Evolutionary conservation across 2,329 filamentous ascomycete genomes (phyloP), one percentile per base, ranked within the genome.

Genomic region (Paraphoma sp.): DNA sequence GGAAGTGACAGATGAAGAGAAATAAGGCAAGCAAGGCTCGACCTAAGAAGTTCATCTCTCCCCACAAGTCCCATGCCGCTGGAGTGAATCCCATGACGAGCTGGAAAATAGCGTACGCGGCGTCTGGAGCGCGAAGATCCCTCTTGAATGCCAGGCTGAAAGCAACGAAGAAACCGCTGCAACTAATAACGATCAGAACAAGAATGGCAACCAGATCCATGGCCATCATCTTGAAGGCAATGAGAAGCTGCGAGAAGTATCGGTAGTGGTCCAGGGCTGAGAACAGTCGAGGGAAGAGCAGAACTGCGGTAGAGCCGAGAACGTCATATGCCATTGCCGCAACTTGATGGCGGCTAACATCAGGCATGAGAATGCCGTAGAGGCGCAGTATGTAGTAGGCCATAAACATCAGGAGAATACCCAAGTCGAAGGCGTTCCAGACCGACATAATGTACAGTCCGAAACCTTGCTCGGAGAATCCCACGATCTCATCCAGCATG

Each of bases 401-500:
- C 68, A 96, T 87, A 66, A 97, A 87, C 58, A 97, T 81, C 23
- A 96, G 79, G 50, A 97, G 80, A 51, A 97, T 97, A 8, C 93
- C 93, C 38, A 97, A 81, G 72, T 97, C 94, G 75, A 97, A 97
- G 38, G 93, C 87, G 75, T 97, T 97, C 94, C 94, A 97, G 75
- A 97, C 95, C 74, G 92, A 96, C 88, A 97, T 94, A 70, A 97
- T 92, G 78, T 97, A 98, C 30, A 98, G 85, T 38, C 93, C 93
- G 74, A 97, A 97, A 2, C 94, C 94, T 77, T 97, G 93, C 76
- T 98, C 94, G 64, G 93, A 97, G 82, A 97, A 97, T 10, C 93
- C 93, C 16, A 97, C 93, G 18, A 98, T 85, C 77, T 97, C 94
- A 70, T 97, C 94, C 31, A 97, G 86, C 92, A 97, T 96, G 76